Evolutionary conservation across 495 filamentous ascomycete genomes (phyloP).

Genomic region (Penicillium crystallinum): DNA sequence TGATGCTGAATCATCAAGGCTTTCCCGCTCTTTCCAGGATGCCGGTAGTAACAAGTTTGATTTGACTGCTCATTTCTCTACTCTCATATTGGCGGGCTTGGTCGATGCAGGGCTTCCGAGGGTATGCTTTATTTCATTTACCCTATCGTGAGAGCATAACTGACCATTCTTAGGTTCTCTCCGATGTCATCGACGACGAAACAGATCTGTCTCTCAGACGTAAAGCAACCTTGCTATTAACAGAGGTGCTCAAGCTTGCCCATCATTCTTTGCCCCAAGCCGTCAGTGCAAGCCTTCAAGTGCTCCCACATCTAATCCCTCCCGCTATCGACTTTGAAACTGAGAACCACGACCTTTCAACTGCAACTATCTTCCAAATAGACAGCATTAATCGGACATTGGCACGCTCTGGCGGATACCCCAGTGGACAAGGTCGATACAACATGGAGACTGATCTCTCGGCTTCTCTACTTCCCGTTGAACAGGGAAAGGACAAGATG

Average conservation of each 20-base stretch:
- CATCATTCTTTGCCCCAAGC: slow-evolving; percentile 74
- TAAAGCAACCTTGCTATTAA: slow-evolving; percentile 84
- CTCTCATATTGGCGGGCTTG: slow-evolving; percentile 80
- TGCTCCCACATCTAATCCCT: slow-evolving; percentile 75
- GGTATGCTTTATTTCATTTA: slow-evolving; percentile 36
- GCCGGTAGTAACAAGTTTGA: slow-evolving; percentile 67
- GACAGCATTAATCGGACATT: slow-evolving; percentile 94
- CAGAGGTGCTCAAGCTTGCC: slow-evolving; percentile 83
- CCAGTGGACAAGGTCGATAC: slow-evolving; percentile 38
- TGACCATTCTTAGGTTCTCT: slow-evolving; percentile 47
- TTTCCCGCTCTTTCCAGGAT: slow-evolving; percentile 44
- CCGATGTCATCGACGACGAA: slow-evolving; percentile 62
- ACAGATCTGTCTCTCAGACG: slow-evolving; percentile 71
- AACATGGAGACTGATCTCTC: slow-evolving; percentile 45
- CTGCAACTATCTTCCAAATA: slow-evolving; percentile 89
- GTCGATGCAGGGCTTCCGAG: slow-evolving; percentile 75
- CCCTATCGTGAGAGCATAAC: neutral
- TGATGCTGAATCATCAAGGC: slow-evolving; percentile 45
- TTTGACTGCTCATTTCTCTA: slow-evolving; percentile 87
- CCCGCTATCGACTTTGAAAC: slow-evolving; percentile 65
- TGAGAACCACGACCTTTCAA: slow-evolving; percentile 71
- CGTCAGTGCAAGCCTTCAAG: slow-evolving; percentile 75
- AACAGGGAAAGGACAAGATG: slow-evolving; percentile 67
- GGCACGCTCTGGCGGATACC: slow-evolving; percentile 60
- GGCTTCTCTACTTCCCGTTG: slow-evolving; percentile 38